Conservation (phyloP, 495 filamentous ascomycete species). For the Penicillium coffeae region DNA sequence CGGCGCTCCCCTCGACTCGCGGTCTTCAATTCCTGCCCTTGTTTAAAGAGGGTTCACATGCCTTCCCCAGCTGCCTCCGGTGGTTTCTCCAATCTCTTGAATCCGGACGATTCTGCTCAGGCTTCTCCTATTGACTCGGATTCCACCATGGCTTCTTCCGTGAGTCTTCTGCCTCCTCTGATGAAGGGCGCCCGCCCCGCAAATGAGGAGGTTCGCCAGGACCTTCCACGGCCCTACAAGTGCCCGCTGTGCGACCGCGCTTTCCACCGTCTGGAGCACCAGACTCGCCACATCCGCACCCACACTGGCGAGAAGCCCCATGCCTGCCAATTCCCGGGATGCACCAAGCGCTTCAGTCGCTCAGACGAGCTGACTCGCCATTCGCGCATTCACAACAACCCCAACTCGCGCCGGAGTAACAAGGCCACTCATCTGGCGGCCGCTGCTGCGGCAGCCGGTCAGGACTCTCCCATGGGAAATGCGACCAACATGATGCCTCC, state of each 20-base stretch:
- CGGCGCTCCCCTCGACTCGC: constrained; percentile 17
- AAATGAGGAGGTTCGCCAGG: constrained; percentile 58
- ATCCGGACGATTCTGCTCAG: constrained; percentile 47
- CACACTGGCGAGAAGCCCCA: constrained; percentile 99
- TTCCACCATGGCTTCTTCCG: constrained; percentile 63
- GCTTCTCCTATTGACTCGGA: constrained; percentile 30
- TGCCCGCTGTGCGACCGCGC: constrained; percentile 98
- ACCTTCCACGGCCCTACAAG: constrained; percentile 95
- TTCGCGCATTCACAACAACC: constrained; percentile 98
- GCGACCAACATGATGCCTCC: constrained; percentile 68
- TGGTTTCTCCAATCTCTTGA: constrained; percentile 77
- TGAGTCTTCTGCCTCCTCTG: constrained; percentile 61
- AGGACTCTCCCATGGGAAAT: constrained; percentile 49
- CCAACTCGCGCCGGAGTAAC: constrained; percentile 91
- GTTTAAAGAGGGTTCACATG: constrained; percentile 55
- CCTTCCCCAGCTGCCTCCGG: constrained; percentile 66
- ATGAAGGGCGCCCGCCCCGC: constrained; percentile 63
- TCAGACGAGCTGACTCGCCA: constrained; percentile 96
- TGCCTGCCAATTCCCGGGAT: constrained; percentile 88
- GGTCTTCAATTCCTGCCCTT: constrained; percentile 2
- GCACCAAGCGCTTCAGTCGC: constrained; percentile 94
- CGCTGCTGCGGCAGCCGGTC: constrained; percentile 50
- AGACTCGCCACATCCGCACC: constrained; percentile 95
- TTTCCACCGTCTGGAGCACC: constrained; percentile 97
- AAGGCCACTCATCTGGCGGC: constrained; percentile 68